Evolutionary conservation across 306 rosid genomes (phyloP), one percentile per base, ranked within the genome.

Genomic region (Erythrophleum fordii): DNA sequence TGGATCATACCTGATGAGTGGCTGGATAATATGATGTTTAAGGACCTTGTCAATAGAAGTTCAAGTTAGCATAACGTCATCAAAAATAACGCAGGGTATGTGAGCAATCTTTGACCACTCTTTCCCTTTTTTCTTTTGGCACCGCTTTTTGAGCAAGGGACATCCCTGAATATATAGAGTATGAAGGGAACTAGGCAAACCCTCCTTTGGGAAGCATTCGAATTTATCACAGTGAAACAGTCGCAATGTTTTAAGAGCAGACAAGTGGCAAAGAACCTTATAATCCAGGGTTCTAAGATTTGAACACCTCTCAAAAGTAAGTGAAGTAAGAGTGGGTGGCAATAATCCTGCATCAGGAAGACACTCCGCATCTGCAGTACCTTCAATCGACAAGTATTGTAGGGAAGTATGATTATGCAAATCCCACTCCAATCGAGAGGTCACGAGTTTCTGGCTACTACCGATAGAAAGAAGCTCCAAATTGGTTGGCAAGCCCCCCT

Each of bases 91-190:
- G 58, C 2, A 17, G 0, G 22, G 49, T 7, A 74, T 53, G 53
- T 13, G 78, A 41, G 67, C 68, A 39, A 56, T 59, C 53, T 37
- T 1, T 31, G 4, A 31, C 55, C 77, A 73, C 11, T 73, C 77
- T 55, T 53, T 3, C 11, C 53, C 64, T 73, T 53, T 35, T 8
- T 53, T 8, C 12, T 37, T 55, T n/a, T 51, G 34, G 48, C 29
- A 73, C 12, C 48, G 31, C 6, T 53, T 0, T 31, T 34, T 29
- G 66, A n/a, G n/a, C n/a, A n/a, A n/a, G n/a, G n/a, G 67, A 25
- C 48, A 51, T 4, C 20, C 26, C 2, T 0, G 0, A 10, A 55
- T 37, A 0, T 0, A 0, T 8, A 74, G 68, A 7, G 2, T 13
- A 22, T 8, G 25, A 35, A 74, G 37, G 12, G 69, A 55, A 10